Base-by-base conservation (phyloP, 2,329 filamentous ascomycete genomes). In the Ophiosphaerella herpotricha region DNA sequence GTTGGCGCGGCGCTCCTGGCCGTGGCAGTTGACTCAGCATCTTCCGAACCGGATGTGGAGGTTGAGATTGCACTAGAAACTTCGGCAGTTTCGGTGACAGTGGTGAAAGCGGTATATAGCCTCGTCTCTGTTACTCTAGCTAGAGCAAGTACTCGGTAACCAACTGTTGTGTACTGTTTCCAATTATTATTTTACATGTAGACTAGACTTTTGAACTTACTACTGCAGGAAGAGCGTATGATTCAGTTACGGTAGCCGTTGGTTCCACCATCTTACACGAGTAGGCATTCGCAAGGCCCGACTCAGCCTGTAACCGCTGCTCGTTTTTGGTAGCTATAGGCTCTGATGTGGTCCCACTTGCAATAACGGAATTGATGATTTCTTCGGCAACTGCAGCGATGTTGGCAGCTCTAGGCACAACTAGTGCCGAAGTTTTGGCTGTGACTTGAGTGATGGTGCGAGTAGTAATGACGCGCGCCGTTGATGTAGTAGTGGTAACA, bases 231-330 rank as follows among this genome's bases (percentile, higher is more conserved):
- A 63, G 56, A n/a, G 63, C 60, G 40, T 58, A 59, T 6, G 60
- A 67, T 3, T 40, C 31, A 2, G 67, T 71, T 11, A 60, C 55
- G 3, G 67, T 68, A n/a, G 61, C 57, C 0, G 62, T 68, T 7
- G 70, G 68, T 9, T 55, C 48, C 1, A 67, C 60, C 52, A 63
- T 57, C 38, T 63, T 58, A 46, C 68, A 71, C 5, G 60, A 62
- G 53, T 68, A 73, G 18, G 68, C 70, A 31, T 54, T 67, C 0
- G 63, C 63, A 8, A 71, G 43, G 2, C 60, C 64, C 6, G 44
- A 53, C 29, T 62, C 52, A 39, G 65, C 56, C 40, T 55, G 46
- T 31, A 52, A n/a, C 35, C 57, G 42, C 12, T 58, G 47, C n/a
- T 49, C 31, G 42, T 57, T 55, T 23, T 47, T 51, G 7, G 61